A percentile compares a stretch with the other conserved stretches of the same genome.
phyloP scores from a whole-genome alignment of 768 basidiomycete species.

The Leccinum variicolor region DNA sequence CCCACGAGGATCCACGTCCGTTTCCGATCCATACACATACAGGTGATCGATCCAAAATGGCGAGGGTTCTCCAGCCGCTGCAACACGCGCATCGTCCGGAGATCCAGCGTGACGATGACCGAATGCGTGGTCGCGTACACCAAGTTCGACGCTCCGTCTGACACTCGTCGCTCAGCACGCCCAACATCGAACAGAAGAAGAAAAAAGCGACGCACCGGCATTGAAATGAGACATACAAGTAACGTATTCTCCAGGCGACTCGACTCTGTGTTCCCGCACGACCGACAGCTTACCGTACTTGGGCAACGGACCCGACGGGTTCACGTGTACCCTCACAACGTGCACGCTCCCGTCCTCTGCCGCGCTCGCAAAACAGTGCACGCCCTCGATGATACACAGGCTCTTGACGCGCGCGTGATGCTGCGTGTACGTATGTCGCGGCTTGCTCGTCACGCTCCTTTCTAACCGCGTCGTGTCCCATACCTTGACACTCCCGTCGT shows the following conservation, averaged over 20 bases:
- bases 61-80: slow-evolving; percentile 81
- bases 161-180: slow-evolving; percentile 3
- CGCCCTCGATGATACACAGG: slow-evolving; percentile 80
- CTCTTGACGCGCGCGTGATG: slow-evolving; percentile 65
- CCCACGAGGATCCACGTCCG: slow-evolving; percentile 87
- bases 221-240: slow-evolving; percentile 82
- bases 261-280: slow-evolving; percentile 77
- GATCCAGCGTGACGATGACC: slow-evolving; percentile 68
- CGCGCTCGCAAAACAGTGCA: slow-evolving; percentile 87
- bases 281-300: slow-evolving; percentile 80
- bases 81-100: slow-evolving; percentile 78
- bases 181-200: neutral
- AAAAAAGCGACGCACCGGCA: slow-evolving; percentile 47
- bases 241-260: slow-evolving; percentile 73
- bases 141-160: slow-evolving; percentile 77
- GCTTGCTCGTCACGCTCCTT: slow-evolving; percentile 88
- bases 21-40: slow-evolving; percentile 79
- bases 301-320: slow-evolving; percentile 63
- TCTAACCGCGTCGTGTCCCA: slow-evolving; percentile 95
- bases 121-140: slow-evolving; percentile 85
- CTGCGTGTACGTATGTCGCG: slow-evolving; percentile 65
- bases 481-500: slow-evolving; percentile 90
- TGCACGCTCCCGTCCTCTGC: slow-evolving; percentile 83
- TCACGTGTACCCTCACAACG: slow-evolving; percentile 78
- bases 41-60: slow-evolving; percentile 83